Evolutionary conservation across 2,329 filamentous ascomycete species (phyloP), one percentile per base, ranked within the genome.

Genomic region (Penicillium verrucosum): DNA sequence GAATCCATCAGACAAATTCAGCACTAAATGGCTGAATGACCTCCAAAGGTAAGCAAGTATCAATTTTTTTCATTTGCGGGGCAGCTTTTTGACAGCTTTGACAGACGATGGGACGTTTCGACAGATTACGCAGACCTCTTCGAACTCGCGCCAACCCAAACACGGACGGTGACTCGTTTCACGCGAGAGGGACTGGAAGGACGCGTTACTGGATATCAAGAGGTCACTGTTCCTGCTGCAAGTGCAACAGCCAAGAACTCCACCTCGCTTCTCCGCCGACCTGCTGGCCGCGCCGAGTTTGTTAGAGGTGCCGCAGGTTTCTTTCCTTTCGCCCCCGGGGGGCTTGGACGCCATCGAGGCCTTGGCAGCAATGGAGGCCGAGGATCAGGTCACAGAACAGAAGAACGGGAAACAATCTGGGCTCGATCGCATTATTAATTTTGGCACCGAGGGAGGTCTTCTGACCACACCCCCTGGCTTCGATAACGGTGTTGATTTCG

Each of bases 171-270:
- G 64, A 96, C 91, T 29, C 87, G 94, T 30, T 99, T 99, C 73
- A 89, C 87, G 43, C 84, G 94, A 54, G 91, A 96, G 75, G 94
- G 94, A 6, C 82, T 97, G 14, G 92, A 97, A 75, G 94, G 94
- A 23, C 85, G 89, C 51, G 93, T 99, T 25, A 96, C 90, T 9
- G 92, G 92, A 49, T 97, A 99, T 75, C 89, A 88, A 70, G 94
- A 97, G 72, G 90, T 97, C 49, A 97, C 94, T 1, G 86, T 97
- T 9, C 91, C 93, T 5, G 90, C 90, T 34, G 89, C 87, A 67
- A 95, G 89, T 67, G 90, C 89, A 16, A 97, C 90, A 16, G 93
- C 92, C 46, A 99, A 97, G 77, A 96, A 96, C 70, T 97, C 92
- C 3, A 97, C 92, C 0, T 96, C 92, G 5, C 80, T 97, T 40